Conservation (phyloP, 345 rosid species). For the Nasturtium officinale region DNA sequence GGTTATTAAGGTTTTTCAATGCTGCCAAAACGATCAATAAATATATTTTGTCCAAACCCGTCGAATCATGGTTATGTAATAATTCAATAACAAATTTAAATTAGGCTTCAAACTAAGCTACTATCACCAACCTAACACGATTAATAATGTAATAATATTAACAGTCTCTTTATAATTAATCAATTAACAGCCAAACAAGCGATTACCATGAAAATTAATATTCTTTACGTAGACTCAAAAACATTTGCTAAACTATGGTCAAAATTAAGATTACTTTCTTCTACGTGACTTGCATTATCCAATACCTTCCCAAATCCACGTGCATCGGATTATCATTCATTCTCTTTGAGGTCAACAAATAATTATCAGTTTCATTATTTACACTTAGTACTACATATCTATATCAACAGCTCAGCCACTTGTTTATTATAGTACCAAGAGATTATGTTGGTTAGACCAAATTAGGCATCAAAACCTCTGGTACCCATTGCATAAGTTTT, state of each 20-base stretch:
- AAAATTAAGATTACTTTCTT: background rate
- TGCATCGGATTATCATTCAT: constrained; percentile 35
- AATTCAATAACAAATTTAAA: constrained; percentile 24
- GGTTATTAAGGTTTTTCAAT: constrained; percentile 7
- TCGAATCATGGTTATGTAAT: constrained; percentile 13
- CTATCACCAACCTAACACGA: constrained; percentile 35
- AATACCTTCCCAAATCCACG: constrained; percentile 27
- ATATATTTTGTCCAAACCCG: constrained; percentile 2
- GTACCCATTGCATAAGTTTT: constrained; percentile 15
- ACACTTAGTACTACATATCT: background rate
- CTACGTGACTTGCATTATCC: constrained; percentile 28
- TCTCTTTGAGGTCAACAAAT: constrained; percentile 7
- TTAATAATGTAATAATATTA: no score
- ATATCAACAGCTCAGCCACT: constrained; percentile 34
- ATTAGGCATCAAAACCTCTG: constrained; percentile 34
- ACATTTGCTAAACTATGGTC: constrained; percentile 18
- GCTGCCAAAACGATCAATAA: constrained; percentile 11
- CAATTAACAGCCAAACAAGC: background rate
- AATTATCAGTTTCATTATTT: constrained; percentile 11
- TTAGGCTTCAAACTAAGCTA: constrained; percentile 38
- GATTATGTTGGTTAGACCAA: constrained; percentile 33
- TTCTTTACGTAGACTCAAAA: constrained; percentile 34
- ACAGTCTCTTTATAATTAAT: background rate
- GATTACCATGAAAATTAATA: background rate
- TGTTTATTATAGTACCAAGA: constrained; percentile 33